phyloP scores from a whole-genome alignment of 257 asterid genomes.

The Solanum chiquidenum region DNA sequence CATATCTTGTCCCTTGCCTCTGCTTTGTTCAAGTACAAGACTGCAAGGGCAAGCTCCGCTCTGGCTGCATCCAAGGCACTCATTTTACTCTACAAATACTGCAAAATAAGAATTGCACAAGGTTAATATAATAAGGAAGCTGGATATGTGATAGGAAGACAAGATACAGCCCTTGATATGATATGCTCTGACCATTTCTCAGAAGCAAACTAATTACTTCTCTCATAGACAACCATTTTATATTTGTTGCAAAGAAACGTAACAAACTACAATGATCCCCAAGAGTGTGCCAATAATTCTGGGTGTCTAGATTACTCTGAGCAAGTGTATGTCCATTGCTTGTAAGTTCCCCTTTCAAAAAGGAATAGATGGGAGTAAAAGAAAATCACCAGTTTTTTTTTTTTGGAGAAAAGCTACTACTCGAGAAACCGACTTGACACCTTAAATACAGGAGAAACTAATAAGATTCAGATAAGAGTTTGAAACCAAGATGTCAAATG shows the following conservation, averaged over 20 bases:
- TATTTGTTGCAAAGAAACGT: background rate
- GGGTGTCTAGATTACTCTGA: background rate
- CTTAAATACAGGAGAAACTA: background rate
- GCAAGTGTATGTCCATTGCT: background rate
- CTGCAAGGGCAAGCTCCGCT: constrained; percentile 88
- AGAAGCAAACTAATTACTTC: background rate
- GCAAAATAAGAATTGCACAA: constrained; percentile 11
- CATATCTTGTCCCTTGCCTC: constrained; percentile 99
- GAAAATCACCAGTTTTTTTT: background rate
- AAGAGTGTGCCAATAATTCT: background rate
- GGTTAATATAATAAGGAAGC: constrained; percentile 2
- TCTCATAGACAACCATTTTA: background rate
- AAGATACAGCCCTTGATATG: background rate
- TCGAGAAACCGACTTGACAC: background rate
- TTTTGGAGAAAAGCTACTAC: background rate
- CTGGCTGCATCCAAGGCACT: constrained; percentile 75
- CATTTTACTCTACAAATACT: constrained; percentile 35
- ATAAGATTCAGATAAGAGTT: background rate
- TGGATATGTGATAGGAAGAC: background rate
- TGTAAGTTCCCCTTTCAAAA: background rate
- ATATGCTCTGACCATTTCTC: background rate
- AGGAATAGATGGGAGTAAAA: background rate
- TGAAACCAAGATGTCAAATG: background rate
- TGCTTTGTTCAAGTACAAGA: constrained; percentile 84
- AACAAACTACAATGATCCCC: background rate